phyloP scores from a whole-genome alignment of 2,329 filamentous ascomycete genomes.

The Ceratocystis cubensis region DNA sequence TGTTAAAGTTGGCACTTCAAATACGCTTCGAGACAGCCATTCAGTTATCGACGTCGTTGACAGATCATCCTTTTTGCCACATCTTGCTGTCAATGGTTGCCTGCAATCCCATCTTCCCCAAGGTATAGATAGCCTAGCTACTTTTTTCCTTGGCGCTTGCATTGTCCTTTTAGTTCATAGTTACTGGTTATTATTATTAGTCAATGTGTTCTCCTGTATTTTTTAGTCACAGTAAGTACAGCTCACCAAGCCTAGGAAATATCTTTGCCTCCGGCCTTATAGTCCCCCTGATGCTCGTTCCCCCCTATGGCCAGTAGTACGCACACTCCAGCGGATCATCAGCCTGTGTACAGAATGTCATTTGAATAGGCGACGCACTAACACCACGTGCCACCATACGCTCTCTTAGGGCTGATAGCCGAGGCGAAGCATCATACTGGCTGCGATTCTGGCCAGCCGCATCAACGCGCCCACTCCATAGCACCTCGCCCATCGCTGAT shows the following conservation, averaged over 20 bases:
- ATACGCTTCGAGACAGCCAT: background rate
- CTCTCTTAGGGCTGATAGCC: slow-evolving; percentile 65
- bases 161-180: too few species aligned
- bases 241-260: background rate
- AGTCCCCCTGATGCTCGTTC: background rate
- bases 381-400: slow-evolving; percentile 58
- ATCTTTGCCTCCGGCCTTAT: background rate
- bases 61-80: background rate
- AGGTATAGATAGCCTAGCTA: background rate
- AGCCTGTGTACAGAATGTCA: slow-evolving; percentile 58
- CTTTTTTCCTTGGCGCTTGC: background rate
- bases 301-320: slow-evolving; percentile 14
- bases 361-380: slow-evolving; percentile 50
- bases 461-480: slow-evolving; percentile 65
- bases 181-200: background rate
- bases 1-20: slow-evolving; percentile 9
- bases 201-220: background rate
- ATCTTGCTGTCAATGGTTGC: background rate
- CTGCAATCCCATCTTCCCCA: too few species aligned
- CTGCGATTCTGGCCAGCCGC: slow-evolving; percentile 54
- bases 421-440: slow-evolving; percentile 54
- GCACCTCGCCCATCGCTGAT: slow-evolving; percentile 60
- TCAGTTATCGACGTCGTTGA: too few species aligned
- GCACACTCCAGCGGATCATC: slow-evolving; percentile 28
- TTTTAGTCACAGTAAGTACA: background rate